A percentile compares a stretch with the other conserved stretches of the same genome.
phyloP scores from a whole-genome alignment of 83 land plant species.

The Diphasiastrum complanatum region DNA sequence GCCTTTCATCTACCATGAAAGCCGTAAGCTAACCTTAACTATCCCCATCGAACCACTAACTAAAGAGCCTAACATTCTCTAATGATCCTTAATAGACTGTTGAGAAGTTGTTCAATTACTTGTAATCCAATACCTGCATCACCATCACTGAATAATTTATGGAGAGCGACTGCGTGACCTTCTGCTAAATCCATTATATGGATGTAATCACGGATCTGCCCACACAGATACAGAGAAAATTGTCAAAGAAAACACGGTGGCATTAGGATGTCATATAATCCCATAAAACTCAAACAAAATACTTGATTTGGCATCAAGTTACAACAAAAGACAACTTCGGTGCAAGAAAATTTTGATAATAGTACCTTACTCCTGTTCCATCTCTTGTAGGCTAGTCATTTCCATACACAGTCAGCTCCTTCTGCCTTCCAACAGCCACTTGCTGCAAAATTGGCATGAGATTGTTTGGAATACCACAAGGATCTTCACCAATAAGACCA shows the following conservation, averaged over 20 bases:
- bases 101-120: no score
- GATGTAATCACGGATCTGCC: slow-evolving; percentile 77
- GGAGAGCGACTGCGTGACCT: slow-evolving; percentile 71
- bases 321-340: not conserved
- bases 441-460: slow-evolving; percentile 91
- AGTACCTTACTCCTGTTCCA: slow-evolving; percentile 66
- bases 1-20: no score
- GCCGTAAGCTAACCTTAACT: no score
- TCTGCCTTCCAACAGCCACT: slow-evolving; percentile 84
- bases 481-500: slow-evolving; percentile 88
- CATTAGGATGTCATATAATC: not conserved
- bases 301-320: no score
- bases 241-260: not conserved
- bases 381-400: slow-evolving; percentile 78
- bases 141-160: slow-evolving; percentile 44
- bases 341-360: not conserved
- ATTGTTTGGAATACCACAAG: slow-evolving; percentile 82
- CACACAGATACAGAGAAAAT: not conserved
- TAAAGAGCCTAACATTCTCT: no score
- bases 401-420: slow-evolving; percentile 74
- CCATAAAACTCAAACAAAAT: not conserved
- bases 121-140: slow-evolving; percentile 35
- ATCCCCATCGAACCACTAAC: no score
- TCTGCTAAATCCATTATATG: slow-evolving; percentile 82
- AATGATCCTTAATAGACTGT: no score